These are phyloP conservation scores for Atkinsonella texensis DNA, from an alignment of 2,329 filamentous ascomycete genomes.

Conservation along the genomic window DNA sequence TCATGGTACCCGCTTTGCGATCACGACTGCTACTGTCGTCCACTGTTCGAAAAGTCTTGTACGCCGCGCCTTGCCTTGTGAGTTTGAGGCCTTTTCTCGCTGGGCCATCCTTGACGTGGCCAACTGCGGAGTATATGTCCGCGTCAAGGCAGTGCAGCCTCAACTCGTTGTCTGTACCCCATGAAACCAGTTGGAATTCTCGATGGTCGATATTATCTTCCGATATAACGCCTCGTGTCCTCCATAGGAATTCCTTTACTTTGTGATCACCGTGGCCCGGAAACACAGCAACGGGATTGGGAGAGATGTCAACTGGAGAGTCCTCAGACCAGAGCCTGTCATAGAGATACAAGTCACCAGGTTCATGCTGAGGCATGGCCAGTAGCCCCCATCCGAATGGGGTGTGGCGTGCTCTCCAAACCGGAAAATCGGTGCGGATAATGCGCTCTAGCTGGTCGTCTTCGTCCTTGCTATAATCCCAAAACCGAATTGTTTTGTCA, in stretches of 20 bases:
- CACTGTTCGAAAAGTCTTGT: conserved; percentile 72
- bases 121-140: conserved; percentile 53
- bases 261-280: conserved; percentile 51
- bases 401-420: conserved; percentile 84
- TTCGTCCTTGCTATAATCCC: conserved; percentile 58
- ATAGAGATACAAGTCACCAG: conserved; percentile 75
- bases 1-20: conserved; percentile 49
- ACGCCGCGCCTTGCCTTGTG: conserved; percentile 72
- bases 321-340: conserved; percentile 44
- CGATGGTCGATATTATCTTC: conserved; percentile 64
- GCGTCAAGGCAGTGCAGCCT: conserved; percentile 63
- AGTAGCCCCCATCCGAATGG: conserved; percentile 79
- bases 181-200: conserved; percentile 87
- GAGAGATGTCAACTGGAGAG: conserved; percentile 30
- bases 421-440: conserved; percentile 72
- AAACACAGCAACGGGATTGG: conserved; percentile 44
- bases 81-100: conserved; percentile 54
- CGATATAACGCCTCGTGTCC: conserved; percentile 56
- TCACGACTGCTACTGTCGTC: conserved; percentile 47
- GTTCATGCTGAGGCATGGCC: conserved; percentile 85
- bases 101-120: conserved; percentile 57
- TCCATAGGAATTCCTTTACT: conserved; percentile 88
- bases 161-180: conserved; percentile 78
- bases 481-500: conserved; percentile 87
- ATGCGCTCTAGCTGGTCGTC: conserved; percentile 61